phyloP scores from a whole-genome alignment of 495 filamentous ascomycete species.

The Trichoderma reesei region DNA sequence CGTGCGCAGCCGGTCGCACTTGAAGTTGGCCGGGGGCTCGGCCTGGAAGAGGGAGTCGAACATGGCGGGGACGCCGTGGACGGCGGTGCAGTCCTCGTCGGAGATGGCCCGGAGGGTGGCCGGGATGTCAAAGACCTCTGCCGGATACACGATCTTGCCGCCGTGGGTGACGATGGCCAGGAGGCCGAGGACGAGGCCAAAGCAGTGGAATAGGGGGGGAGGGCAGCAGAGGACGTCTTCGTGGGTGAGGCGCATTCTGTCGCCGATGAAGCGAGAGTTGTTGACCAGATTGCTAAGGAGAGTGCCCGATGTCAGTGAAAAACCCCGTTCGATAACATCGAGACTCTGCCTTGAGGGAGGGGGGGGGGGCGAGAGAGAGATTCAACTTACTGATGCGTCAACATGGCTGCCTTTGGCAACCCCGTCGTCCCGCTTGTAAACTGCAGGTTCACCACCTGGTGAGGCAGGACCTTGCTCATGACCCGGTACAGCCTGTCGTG shows the following conservation, averaged over 20 bases:
- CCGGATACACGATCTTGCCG: conserved; percentile 55
- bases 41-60: conserved; percentile 50
- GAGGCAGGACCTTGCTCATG: conserved; percentile 40
- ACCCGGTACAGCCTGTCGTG: conserved; percentile 23
- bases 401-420: conserved; percentile 64
- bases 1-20: conserved; percentile 48
- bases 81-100: conserved; percentile 55
- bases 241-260: conserved; percentile 54
- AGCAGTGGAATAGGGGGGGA: conserved; percentile 65
- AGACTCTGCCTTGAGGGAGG: not conserved
- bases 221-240: conserved; percentile 59
- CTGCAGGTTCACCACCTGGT: conserved; percentile 59
- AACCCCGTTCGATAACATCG: not conserved
- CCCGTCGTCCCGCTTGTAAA: conserved; percentile 66
- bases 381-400: conserved; percentile 51
- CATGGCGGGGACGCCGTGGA: conserved; percentile 67
- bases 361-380: conserved; percentile 7
- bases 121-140: conserved; percentile 51
- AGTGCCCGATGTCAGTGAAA: conserved; percentile 1
- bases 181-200: conserved; percentile 61
- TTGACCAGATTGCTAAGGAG: conserved; percentile 53
- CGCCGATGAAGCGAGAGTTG: conserved; percentile 59
- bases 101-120: conserved; percentile 50
- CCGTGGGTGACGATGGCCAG: conserved; percentile 58
- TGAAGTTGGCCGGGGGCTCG: conserved; percentile 35